Base-by-base conservation (phyloP, 192 early-diverging fungal genomes). In the Rhizophagus prolifer region DNA sequence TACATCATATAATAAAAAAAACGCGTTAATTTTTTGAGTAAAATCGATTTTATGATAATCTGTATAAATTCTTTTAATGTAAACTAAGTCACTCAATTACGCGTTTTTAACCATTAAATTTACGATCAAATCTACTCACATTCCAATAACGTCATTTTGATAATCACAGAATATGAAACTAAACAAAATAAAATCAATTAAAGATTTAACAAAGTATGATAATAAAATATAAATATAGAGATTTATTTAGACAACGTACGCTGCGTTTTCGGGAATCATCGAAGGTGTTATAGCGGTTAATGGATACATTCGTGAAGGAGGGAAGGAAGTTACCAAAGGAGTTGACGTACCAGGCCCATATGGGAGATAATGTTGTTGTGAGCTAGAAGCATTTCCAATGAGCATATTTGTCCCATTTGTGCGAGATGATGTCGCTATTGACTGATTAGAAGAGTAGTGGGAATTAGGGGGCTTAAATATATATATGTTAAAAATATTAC, bases 81-180 rank as follows among this genome's bases (percentile, higher is more conserved):
- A 44, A 44, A 54, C 0, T 19, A 19, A 19, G 13, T 54, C 16
- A 54, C 4, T 54, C 5, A 4, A 54, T 54, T 54, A 54, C 47
- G 47, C 47, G 47, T 54, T 14, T 19, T 19, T 54, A 16, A 54
- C 9, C 4, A 19, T 16, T 54, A 54, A 54, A 54, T 54, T 25
- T 47, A 28, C 23, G 7, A 38, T 38, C 36, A 50, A 44, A 47
- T 36, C 28, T 31, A 67, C 75, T 14, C 66, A 76, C 75, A 66
- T 76, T 50, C 63, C 75, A 58, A 76, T 59, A 41, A 76, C 64
- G 28, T 76, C 75, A 58, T 76, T 76, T 54, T 76, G 75, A 58
- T 76, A 76, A 67, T 67, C 75, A 36, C 75, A 76, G 47, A 76
- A 76, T 31, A 76, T 31, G 47, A 76, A 76, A 2, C 75, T 76